A percentile compares a stretch with the other conserved stretches of the same genome.
Conservation (phyloP, 345 rosid genomes). For the Geranium rotundifolium region DNA sequence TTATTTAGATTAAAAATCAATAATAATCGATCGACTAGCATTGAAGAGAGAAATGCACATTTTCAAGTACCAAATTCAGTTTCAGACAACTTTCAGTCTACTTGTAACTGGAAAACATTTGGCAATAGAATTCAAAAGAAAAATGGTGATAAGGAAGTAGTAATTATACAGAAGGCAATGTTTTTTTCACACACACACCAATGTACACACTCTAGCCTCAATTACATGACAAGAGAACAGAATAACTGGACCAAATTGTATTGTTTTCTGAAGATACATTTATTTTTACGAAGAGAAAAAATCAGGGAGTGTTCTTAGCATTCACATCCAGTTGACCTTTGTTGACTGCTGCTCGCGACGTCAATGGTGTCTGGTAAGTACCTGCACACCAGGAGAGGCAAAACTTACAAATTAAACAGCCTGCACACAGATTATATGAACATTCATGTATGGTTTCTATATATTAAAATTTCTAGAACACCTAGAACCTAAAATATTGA, state of each 20-base stretch:
- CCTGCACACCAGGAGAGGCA: slow-evolving; percentile 15
- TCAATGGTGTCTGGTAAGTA: slow-evolving; percentile 73
- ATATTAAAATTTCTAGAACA: neutral
- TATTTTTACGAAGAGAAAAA: slow-evolving; percentile 13
- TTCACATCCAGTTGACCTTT: slow-evolving; percentile 51
- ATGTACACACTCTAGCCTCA: slow-evolving; percentile 36
- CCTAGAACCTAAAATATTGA: neutral
- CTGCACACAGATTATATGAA: neutral
- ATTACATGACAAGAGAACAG: slow-evolving; percentile 4
- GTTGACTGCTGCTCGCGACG: slow-evolving; percentile 44
- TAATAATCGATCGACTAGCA: no score
- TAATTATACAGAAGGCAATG: slow-evolving; percentile 7
- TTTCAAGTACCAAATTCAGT: no score
- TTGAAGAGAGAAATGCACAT: no score
- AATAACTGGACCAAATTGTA: slow-evolving; percentile 3
- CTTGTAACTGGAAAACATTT: no score
- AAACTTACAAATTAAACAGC: neutral
- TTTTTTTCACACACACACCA: slow-evolving; percentile 17
- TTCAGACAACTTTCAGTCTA: no score
- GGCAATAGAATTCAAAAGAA: no score
- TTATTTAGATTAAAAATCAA: no score
- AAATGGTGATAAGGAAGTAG: slow-evolving; percentile 8
- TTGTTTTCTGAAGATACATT: slow-evolving; percentile 1
- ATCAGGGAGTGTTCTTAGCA: slow-evolving; percentile 21
- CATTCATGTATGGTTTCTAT: neutral